Evolutionary conservation across 768 basidiomycete genomes (phyloP).

Genomic region (Strobilomyces dryophilus): DNA sequence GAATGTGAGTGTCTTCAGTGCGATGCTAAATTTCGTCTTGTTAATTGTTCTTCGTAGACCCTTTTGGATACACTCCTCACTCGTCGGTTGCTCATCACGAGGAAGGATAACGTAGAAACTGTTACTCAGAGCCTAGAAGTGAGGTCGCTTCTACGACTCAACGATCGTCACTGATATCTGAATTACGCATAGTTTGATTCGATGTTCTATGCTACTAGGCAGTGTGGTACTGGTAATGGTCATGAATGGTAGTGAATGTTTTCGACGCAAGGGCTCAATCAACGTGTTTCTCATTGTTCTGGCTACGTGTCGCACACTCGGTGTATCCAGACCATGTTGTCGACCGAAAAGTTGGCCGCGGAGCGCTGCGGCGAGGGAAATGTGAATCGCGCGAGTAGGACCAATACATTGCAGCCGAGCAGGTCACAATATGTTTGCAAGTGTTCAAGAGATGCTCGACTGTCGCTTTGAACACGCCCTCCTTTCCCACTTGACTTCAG

Average conservation of each 20-base stretch:
- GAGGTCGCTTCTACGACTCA: no score
- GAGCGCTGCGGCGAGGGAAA: no score
- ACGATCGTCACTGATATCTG: neutral
- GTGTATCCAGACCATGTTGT: no score
- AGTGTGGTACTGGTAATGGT: no score
- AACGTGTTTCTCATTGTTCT: no score
- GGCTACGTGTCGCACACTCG: no score
- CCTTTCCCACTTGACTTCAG: conserved; percentile 58
- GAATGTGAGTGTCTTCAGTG: neutral
- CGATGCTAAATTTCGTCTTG: neutral
- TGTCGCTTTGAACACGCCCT: conserved; percentile 46
- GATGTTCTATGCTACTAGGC: neutral
- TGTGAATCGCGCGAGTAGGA: no score
- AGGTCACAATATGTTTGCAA: conserved; percentile 9
- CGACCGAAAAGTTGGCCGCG: no score
- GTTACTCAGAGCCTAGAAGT: no score
- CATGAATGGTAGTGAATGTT: no score
- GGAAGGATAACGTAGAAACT: neutral
- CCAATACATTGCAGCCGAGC: no score
- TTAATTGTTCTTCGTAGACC: neutral
- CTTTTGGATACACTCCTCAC: neutral
- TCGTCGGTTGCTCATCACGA: neutral
- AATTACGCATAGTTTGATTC: neutral
- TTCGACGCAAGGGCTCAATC: no score
- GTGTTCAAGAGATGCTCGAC: conserved; percentile 50